Evolutionary conservation across 257 asterid genomes (phyloP), one percentile per base, ranked within the genome.

Genomic region (Solanum piurae): DNA sequence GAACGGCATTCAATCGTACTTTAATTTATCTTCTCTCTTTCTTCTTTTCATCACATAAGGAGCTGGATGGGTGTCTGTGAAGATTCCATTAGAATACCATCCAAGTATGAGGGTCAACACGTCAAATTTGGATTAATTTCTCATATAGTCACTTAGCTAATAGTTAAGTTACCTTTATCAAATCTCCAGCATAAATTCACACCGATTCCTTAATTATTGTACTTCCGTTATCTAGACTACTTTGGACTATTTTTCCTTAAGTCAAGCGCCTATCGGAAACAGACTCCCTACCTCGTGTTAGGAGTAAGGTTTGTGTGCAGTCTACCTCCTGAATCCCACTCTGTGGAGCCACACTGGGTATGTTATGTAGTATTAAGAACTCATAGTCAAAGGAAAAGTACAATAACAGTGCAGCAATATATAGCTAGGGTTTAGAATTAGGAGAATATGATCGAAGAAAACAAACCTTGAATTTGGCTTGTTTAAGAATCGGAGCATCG

Each of bases 401-500:
- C 31, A 21, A 18, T 60, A 0, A 1, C 69, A 60, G 0, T 60
- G 69, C 27, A n/a, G 69, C 69, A 44, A 42, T 49, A 25, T 44
- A 27, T 44, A 44, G 13, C 27, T 80, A 77, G 66, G 62, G 40
- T 14, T 80, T 46, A 5, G 60, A 49, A 14, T 49, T 49, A 49
- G 38, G 11, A 75, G 5, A 25, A 76, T 14, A 37, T 27, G 49
- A 25, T 9, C 2, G 12, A 52, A 85, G 9, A 55, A 87, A 6
- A 25, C 68, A 36, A 72, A 96, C 99, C 99, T 95, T 97, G 93
- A 97, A 95, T 91, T 97, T 97, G 31, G 99, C 91, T 92, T 95
- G 99, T 89, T 95, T 97, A 86, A 97, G 98, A 82, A 97, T 97
- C 58, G 99, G 98, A 21, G 98, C 98, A 49, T 97, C 99, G 11